Evolutionary conservation across 495 filamentous ascomycete species (phyloP), one percentile per base, ranked within the genome.

Genomic region (Tuber brumale): DNA sequence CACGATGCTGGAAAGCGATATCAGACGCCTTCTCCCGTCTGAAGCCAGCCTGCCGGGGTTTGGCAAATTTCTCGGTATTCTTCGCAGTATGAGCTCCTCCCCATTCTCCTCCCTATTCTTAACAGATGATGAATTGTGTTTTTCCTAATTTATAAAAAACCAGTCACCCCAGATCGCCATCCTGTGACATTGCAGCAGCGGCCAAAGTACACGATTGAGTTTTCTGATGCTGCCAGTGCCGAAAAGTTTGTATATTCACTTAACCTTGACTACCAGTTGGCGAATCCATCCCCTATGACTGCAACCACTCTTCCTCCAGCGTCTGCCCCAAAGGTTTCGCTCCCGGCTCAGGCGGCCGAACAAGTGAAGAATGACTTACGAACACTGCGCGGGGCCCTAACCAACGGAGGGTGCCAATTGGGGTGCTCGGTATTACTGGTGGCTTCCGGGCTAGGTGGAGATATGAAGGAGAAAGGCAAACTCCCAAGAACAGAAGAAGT

Each of bases 1-100:
- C 19, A 79, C 80, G 48, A n/a, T 81, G 10, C 76, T 81, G 2
- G 80, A 79, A 75, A 77, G 79, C 66, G 80, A 81, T 43, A 81
- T 81, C 19, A 73, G 79, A 39, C 80, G 80, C 35, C 80, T 81
- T 31, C 51, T 74, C 21, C 76, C 80, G 69, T 46, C 66, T 23
- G 81, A 81, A 77, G 48, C 37, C 18, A 80, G 81, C 69, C 75
- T 81, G 45, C 80, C 80, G 31, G 80, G 78, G 51, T 81, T 81
- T 61, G 78, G 78, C 69, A 44, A 70, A 45, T 73, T 76, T n/a
- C 48, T 72, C 70, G 80, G 81, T 39, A 79, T 81, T 70, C 57
- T 81, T 37, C 46, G 71, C 8, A 80, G 80, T 81, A 76, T 37
- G 66, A 72, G 41, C 44, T 51, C 35, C 74, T 44, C 48, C 48